These are phyloP conservation scores for Aegilops speltoides DNA, from an alignment of 176 grass and related monocot species.

Conservation along the genomic window DNA sequence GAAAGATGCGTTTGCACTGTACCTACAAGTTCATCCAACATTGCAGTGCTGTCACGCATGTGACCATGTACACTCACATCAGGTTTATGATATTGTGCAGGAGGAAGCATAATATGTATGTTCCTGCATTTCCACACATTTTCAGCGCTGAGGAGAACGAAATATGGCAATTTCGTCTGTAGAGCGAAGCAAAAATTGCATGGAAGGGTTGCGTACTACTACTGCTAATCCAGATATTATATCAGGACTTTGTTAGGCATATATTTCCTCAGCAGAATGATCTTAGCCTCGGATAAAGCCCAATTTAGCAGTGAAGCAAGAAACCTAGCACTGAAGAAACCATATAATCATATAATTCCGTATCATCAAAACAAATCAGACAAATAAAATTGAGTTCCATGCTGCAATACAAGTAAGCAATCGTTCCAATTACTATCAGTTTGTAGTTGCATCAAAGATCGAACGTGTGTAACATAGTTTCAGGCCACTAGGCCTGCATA, in stretches of 20 bases:
- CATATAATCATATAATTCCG: no score
- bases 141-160: no score
- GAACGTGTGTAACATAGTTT: neutral
- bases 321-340: no score
- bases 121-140: no score
- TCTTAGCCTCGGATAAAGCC: neutral
- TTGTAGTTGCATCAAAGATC: neutral
- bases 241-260: neutral
- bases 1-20: neutral
- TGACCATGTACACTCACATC: neutral
- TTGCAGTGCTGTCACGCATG: neutral
- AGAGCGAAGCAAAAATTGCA: no score
- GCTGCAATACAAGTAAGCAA: neutral
- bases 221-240: neutral
- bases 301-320: neutral
- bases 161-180: no score
- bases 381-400: neutral
- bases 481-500: neutral
- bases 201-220: no score
- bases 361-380: neutral
- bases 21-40: neutral
- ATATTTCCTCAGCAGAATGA: neutral
- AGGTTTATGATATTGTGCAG: neutral
- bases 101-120: no score
- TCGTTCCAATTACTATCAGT: neutral